phyloP scores from a whole-genome alignment of 306 rosid species.

The Sindora glabra region DNA sequence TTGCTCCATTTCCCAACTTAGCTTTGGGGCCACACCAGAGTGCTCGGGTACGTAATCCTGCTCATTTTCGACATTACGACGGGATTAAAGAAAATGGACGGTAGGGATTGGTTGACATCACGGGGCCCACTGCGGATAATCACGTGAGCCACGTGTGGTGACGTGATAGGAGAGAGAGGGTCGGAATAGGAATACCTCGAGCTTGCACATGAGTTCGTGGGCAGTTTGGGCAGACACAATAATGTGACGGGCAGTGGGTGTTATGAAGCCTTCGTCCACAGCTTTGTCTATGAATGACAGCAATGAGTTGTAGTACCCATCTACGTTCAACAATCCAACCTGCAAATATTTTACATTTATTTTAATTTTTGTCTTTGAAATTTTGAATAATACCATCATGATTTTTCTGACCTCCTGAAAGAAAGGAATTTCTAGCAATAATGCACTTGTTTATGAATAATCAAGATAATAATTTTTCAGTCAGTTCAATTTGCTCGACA shows the following conservation, averaged over 20 bases:
- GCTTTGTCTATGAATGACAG: constrained; percentile 90
- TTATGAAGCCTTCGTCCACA: constrained; percentile 90
- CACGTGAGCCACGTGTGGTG: too few relatives aligned
- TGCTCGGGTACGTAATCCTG: constrained; percentile 72
- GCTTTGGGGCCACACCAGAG: constrained; percentile 48
- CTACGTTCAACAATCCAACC: constrained; percentile 96
- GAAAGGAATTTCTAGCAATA: not conserved
- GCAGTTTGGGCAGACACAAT: constrained; percentile 95
- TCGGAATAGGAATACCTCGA: constrained; percentile 45
- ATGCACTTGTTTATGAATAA: not conserved
- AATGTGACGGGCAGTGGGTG: constrained; percentile 91
- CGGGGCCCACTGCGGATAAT: too few relatives aligned
- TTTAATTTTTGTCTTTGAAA: not conserved
- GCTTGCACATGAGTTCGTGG: constrained; percentile 84
- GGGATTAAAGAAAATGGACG: constrained; percentile 14
- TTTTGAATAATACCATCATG: not conserved
- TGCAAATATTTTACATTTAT: constrained; percentile 11
- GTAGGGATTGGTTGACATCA: constrained; percentile 18
- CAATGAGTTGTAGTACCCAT: constrained; percentile 86
- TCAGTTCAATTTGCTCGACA: too few relatives aligned
- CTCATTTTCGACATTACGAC: constrained; percentile 2
- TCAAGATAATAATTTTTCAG: too few relatives aligned
- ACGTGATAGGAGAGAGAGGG: not conserved
- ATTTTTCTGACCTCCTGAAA: constrained; percentile 16
- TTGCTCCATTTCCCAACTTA: constrained; percentile 91